Base-by-base conservation (phyloP, 2,329 filamentous ascomycete species). In the Fusarium dimerum region DNA sequence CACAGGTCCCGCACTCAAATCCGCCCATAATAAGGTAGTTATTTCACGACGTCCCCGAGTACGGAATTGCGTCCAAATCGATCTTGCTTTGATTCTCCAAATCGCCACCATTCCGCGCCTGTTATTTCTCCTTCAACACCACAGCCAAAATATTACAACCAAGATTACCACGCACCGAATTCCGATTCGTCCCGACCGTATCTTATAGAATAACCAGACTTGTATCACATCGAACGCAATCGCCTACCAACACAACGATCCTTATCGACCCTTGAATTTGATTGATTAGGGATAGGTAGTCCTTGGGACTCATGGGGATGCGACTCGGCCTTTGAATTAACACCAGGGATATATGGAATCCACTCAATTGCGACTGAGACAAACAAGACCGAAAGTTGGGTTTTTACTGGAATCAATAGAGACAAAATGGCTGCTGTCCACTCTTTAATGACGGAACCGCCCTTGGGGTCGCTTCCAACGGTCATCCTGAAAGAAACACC, bases 351-450 rank as follows among this genome's bases (percentile, higher is more conserved):
- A 54, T 45, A 29, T 40, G 47, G 52, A 47, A 20, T 41, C 40
- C 43, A 30, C 43, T 48, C 26, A 40, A 18, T 43, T 40, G 49
- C 48, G 42, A 39, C 34, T 39, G 45, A 34, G 45, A 47, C n/a
- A 52, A 50, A 45, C 42, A 51, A 40, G 38, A 36, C 30, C 52
- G 59, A 55, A 50, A 52, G 46, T 32, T 49, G 49, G 48, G 47
- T 15, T 20, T 36, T 43, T 36, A 44, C 39, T 26, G 29, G 50
- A 17, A 41, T 41, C 18, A 13, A 20, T 41, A 42, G 44, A 36
- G 40, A 51, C 34, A 55, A 53, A 39, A 75, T 75, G 73, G 71
- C 73, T 48, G 70, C 73, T 9, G 71, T 75, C 40, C 71, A 73
- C 51, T 70, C 72, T 50, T 62, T 73, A 48, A 58, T 72, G 44